Conservation (phyloP, 2,329 filamentous ascomycete species). For the Zasmidium angulare region DNA sequence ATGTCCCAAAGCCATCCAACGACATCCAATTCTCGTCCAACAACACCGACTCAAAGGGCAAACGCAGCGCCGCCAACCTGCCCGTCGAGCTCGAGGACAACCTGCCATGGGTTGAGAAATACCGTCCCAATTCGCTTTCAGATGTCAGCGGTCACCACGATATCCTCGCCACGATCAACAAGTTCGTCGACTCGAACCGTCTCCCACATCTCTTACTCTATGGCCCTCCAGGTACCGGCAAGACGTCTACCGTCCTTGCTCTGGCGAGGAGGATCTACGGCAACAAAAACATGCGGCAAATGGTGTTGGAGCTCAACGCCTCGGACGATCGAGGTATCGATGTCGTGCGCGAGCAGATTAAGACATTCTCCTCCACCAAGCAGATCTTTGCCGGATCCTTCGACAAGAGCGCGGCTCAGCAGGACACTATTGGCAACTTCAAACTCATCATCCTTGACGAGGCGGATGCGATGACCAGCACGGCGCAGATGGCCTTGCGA, state of each 20-base stretch:
- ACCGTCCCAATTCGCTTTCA: slow-evolving; percentile 80
- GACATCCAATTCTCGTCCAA: slow-evolving; percentile 71
- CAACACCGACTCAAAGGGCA: slow-evolving; percentile 72
- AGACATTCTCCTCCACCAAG: slow-evolving; percentile 96
- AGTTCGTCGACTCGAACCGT: slow-evolving; percentile 91
- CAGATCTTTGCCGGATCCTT: slow-evolving; percentile 74
- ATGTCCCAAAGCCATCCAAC: slow-evolving; percentile 47
- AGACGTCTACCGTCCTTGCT: slow-evolving; percentile 94
- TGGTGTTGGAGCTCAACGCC: slow-evolving; percentile 97
- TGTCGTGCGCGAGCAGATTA: slow-evolving; percentile 97
- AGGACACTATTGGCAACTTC: slow-evolving; percentile 64
- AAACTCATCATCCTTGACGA: slow-evolving; percentile 98
- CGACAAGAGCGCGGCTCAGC: slow-evolving; percentile 31
- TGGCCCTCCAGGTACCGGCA: slow-evolving; percentile 92
- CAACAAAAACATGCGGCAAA: slow-evolving; percentile 87
- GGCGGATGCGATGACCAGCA: slow-evolving; percentile 99
- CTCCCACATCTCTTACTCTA: slow-evolving; percentile 95
- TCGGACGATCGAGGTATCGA: slow-evolving; percentile 97
- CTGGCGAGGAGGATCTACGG: slow-evolving; percentile 93
- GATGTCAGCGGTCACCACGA: slow-evolving; percentile 97
- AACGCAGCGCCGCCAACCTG: slow-evolving; percentile 86
- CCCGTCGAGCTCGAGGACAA: slow-evolving; percentile 93
- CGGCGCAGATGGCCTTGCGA: slow-evolving; percentile 93
- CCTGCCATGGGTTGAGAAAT: slow-evolving; percentile 97
- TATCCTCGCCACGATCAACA: slow-evolving; percentile 96